phyloP scores from a whole-genome alignment of 1,284 basidiomycete genomes.

The Rhodotorula sp. region DNA sequence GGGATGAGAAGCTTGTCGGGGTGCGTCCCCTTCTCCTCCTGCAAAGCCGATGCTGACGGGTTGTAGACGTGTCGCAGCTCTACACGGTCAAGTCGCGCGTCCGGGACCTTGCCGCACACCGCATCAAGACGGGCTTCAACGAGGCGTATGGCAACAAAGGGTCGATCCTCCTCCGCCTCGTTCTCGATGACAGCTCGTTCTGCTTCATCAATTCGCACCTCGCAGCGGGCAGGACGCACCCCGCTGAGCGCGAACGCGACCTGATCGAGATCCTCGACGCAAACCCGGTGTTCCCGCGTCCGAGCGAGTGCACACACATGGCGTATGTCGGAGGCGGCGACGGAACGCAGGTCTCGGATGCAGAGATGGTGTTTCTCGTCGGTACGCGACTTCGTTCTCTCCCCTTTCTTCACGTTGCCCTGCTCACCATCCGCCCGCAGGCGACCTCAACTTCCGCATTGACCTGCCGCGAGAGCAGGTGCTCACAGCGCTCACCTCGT shows the following conservation, averaged over 20 bases:
- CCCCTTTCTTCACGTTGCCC: background rate
- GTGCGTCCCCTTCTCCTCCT: background rate
- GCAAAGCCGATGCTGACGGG: background rate
- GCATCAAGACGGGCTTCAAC: slow-evolving; percentile 87
- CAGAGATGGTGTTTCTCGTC: slow-evolving; percentile 87
- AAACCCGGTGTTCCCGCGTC: slow-evolving; percentile 65
- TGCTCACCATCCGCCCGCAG: slow-evolving; percentile 60
- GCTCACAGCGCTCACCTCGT: slow-evolving; percentile 59
- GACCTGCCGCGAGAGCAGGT: slow-evolving; percentile 82
- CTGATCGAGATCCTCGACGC: slow-evolving; percentile 81
- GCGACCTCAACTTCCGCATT: slow-evolving; percentile 89
- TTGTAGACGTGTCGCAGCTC: slow-evolving; percentile 53
- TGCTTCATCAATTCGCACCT: slow-evolving; percentile 96
- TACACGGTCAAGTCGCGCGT: slow-evolving; percentile 69
- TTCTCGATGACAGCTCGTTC: slow-evolving; percentile 71
- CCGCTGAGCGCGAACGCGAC: slow-evolving; percentile 80
- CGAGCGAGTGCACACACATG: slow-evolving; percentile 55
- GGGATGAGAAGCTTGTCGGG: slow-evolving; percentile 67
- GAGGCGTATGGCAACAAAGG: slow-evolving; percentile 95
- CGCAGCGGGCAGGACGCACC: slow-evolving; percentile 85
- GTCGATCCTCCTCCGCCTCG: slow-evolving; percentile 79
- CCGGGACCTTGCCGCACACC: slow-evolving; percentile 71
- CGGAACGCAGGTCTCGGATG: slow-evolving; percentile 89
- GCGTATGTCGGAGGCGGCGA: slow-evolving; percentile 87
- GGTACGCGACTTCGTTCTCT: slow-evolving; percentile 74